phyloP scores from a whole-genome alignment of 805 yeast species.

The Yarrowia sp. region DNA sequence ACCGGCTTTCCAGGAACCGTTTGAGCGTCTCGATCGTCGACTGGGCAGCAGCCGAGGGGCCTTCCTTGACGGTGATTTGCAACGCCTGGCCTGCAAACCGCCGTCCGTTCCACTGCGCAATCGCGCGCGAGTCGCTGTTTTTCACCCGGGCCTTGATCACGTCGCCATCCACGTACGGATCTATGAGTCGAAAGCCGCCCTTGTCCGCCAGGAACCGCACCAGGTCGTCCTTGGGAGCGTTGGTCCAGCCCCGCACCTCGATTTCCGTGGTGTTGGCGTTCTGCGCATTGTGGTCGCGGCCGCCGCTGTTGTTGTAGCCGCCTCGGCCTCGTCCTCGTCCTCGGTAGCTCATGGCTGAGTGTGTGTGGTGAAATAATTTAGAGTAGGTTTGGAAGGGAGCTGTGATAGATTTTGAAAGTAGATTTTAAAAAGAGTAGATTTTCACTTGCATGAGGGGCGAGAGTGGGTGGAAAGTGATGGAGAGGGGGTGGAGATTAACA shows the following conservation, averaged over 20 bases:
- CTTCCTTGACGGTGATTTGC: conserved; percentile 55
- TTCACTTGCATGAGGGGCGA: conserved; percentile 1
- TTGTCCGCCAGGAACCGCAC: conserved; percentile 73
- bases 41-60: conserved; percentile 39
- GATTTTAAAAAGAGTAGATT: conserved; percentile 21
- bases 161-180: conserved; percentile 63
- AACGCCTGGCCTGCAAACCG: conserved; percentile 78
- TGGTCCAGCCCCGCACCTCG: conserved; percentile 81
- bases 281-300: conserved; percentile 45
- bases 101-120: conserved; percentile 73
- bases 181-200: conserved; percentile 61
- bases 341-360: conserved; percentile 40
- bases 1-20: conserved; percentile 68
- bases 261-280: conserved; percentile 52
- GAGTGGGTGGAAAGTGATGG: too few species aligned
- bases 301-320: conserved; percentile 44
- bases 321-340: conserved; percentile 40
- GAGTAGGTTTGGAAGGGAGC: too few species aligned
- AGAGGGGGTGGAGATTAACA: too few species aligned
- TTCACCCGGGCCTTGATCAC: conserved; percentile 66
- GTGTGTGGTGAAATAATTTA: background rate
- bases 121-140: conserved; percentile 62
- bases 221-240: conserved; percentile 73
- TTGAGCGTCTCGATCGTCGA: conserved; percentile 68
- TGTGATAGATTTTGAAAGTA: background rate